Base-by-base conservation (phyloP, 257 asterid species). In the Scutellaria galericulata region DNA sequence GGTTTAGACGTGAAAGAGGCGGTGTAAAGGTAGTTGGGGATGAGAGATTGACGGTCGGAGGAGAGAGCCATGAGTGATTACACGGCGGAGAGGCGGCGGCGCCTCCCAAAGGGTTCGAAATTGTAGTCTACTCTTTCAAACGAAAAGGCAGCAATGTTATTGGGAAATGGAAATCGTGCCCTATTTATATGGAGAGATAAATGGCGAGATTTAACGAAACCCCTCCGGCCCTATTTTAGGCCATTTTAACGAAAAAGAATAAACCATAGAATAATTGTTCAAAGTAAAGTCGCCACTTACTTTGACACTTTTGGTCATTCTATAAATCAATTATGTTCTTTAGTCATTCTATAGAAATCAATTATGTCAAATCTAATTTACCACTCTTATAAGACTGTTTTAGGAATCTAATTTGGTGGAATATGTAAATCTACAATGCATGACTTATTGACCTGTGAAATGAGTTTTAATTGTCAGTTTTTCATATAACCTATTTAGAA, bases 21-120 rank as follows among this genome's bases (percentile, higher is more conserved):
- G 62, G 86, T 64, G 72, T 89, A 91, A 15, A 91, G 95, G 80
- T 76, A 91, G 72, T 73, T 50, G 5, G 97, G 97, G 31, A 91
- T 80, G 61, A 91, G 89, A 54, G 97, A 80, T 14, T 81, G 92
- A 42, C 97, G 97, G 71, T 90, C 93, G 69, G 86, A 83, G 69
- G 77, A 64, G 74, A 54, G n/a, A 64, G 75, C 84, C 86, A 84
- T 84, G 58, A 7, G 22, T 50, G 64, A 59, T 51, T 68, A 9
- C 0, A 69, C 57, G 70, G 69, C 56, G 39, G 66, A 39, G 62
- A 35, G 69, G 65, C 39, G 81, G 72, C 79, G 77, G 75, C 68
- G 64, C 81, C 81, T 78, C 78, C 76, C 47, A 31, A 35, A 53
- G 27, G 3, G 53, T 66, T 57, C 37, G 37, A 71, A 59, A 12